Base-by-base conservation (phyloP, 805 yeast species). In the Candida vartiovaarae region DNA sequence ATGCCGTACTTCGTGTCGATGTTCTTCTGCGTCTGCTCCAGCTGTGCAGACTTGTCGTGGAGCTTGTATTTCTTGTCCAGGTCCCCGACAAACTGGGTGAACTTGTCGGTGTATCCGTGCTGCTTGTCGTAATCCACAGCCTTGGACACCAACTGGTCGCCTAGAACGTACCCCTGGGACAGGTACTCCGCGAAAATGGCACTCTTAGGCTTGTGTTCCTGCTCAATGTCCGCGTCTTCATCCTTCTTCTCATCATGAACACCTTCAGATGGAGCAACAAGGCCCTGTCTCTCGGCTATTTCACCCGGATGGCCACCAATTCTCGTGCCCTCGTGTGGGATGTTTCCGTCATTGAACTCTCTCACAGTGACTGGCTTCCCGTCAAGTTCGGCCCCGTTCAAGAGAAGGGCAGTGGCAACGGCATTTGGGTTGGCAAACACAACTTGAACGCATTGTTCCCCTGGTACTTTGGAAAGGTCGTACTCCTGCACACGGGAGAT, bases 171-270 rank as follows among this genome's bases (percentile, higher is more conserved):
- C 4, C 95, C 95, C n/a, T 78, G 75, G 30, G 87, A 71, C 47
- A 84, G 67, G 54, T 82, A 75, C 62, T 84, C 91, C 1, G 93
- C 91, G 65, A 84, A 67, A 46, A 85, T 78, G 20, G 87, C 78
- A 44, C 79, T 63, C 57, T 82, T 82, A 44, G 95, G 95, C 66
- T 84, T 84, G 47, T 76, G 77, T 56, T 85, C 95, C 64, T 84
- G 95, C 5, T 71, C 62, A 42, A 83, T 74, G 52, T 82, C 87
- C 20, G 45, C 42, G 11, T 40, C 42, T 5, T 34, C 38, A 6
- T 37, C 32, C 20, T 33, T 28, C 9, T 31, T 23, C 11, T 46
- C 34, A 25, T 39, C 35, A 11, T 36, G 39, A 6, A 8, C 28
- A 30, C 46, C 49, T 11, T 38, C 35, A n/a, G 41, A 45, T 15